Conservation (phyloP, 768 basidiomycete species). For the Symmetrospora coprosmae region DNA sequence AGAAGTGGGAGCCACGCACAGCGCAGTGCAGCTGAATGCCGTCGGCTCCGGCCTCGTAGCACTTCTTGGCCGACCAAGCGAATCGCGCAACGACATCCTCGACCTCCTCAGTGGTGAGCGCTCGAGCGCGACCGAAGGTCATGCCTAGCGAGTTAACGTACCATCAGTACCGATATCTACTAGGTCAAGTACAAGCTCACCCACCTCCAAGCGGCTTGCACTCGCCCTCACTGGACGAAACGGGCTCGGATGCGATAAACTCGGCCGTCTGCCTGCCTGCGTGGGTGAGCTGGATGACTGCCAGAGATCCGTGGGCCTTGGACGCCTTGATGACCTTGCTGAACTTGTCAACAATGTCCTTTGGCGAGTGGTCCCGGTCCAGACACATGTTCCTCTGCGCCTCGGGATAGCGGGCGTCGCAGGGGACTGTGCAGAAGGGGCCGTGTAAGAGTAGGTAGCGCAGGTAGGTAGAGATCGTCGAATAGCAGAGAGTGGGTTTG, state of each 20-base stretch:
- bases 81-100: slow-evolving; percentile 51
- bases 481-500: no score
- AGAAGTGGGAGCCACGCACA: slow-evolving; percentile 23
- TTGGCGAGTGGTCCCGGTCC: slow-evolving; percentile 19
- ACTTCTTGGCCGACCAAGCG: slow-evolving; percentile 52
- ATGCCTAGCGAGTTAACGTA: no score
- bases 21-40: slow-evolving; percentile 66
- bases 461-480: no score
- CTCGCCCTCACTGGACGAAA: slow-evolving; percentile 31
- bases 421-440: not conserved
- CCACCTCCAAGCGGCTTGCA: slow-evolving; percentile 28
- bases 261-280: slow-evolving; percentile 30
- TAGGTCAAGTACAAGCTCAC: no score
- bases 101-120: slow-evolving; percentile 44
- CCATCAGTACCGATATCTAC: no score
- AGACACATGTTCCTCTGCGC: slow-evolving; percentile 34
- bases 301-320: slow-evolving; percentile 33
- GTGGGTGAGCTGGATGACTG: slow-evolving; percentile 36
- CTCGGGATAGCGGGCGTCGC: slow-evolving; percentile 30
- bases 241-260: slow-evolving; percentile 29
- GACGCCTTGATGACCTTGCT: slow-evolving; percentile 31
- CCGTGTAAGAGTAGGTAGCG: no score
- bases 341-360: slow-evolving; percentile 32
- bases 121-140: slow-evolving; percentile 41
- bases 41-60: slow-evolving; percentile 60